Percentiles rank a stretch among this genome's conserved stretches.
Conservation (phyloP, 805 yeast species). For the Blastobotrys parvus region DNA sequence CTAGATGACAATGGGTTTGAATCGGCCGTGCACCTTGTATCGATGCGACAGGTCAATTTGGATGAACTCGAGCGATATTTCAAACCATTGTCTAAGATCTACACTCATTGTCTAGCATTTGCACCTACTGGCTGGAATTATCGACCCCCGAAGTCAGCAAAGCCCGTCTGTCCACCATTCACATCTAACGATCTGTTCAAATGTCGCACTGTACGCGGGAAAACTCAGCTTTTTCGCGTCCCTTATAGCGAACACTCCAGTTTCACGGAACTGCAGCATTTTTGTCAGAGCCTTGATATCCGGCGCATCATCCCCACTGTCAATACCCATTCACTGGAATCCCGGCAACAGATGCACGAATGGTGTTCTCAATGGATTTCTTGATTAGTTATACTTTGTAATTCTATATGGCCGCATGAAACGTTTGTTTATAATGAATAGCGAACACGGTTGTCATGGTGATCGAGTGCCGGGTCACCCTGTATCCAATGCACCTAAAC, state of each 20-base stretch:
- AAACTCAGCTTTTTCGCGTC: conserved; percentile 45
- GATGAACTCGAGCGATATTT: conserved; percentile 40
- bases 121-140: conserved; percentile 92
- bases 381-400: neutral
- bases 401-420: neutral
- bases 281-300: conserved; percentile 46
- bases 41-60: conserved; percentile 47
- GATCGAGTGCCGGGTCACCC: neutral
- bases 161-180: conserved; percentile 10
- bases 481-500: neutral
- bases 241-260: conserved; percentile 97
- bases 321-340: conserved; percentile 10
- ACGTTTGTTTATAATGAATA: neutral
- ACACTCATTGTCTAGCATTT: conserved; percentile 59
- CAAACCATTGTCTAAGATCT: conserved; percentile 37
- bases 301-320: conserved; percentile 73
- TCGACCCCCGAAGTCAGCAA: conserved; percentile 21
- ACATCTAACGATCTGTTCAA: conserved; percentile 9
- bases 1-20: conserved; percentile 38
- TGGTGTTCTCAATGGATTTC: neutral
- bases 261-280: conserved; percentile 65
- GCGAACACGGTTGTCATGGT: neutral
- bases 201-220: conserved; percentile 24
- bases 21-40: conserved; percentile 63
- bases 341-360: conserved; percentile 1